Evolutionary conservation across 2,329 filamentous ascomycete genomes (phyloP), one percentile per base, ranked within the genome.

Genomic region (Phyllosticta paracitricarpa): DNA sequence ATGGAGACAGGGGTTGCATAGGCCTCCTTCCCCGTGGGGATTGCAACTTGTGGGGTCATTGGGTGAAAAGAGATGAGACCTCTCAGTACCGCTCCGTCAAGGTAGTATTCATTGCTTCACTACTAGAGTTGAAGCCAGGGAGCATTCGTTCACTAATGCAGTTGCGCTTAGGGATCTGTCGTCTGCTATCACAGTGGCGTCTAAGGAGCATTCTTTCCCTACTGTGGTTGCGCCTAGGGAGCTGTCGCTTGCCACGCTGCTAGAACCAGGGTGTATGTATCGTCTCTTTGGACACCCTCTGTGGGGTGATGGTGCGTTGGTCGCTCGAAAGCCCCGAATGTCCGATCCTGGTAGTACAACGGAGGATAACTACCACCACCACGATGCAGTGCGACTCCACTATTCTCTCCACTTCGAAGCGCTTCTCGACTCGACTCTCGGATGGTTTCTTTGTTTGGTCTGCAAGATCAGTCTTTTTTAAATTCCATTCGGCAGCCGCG

Each of bases 271-370:
- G 19, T 22, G 1, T 22, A 22, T 22, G 1, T 2, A 22, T 22
- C 19, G 19, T 22, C 19, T 22, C 19, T 22, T 22, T 22, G 19
- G 19, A 22, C 19, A 22, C 19, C 2, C 6, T 57, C 33, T 40
- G 33, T 40, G 35, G 14, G 40, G n/a, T 48, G 22, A 33, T 48
- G 17, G 10, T n/a, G 7, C n/a, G 56, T 28, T n/a, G n/a, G 10
- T 58, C 56, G 56, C 56, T 58, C 35, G 3, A 58, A 53, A 24
- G 35, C 56, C 28, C 56, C 56, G 56, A 57, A 57, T 51, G 51
- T 40, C 56, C 56, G 56, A 57, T 40, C 33, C 33, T 40, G 6
- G 33, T 40, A 40, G 4, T 17, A 40, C 33, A 40, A 40, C 33
- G 28, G 28, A 40, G 33, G 10, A 40, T 12, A 40, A 14, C 33